These are phyloP conservation scores for Sugiyamaella neomexicana DNA, from an alignment of 1,139 yeast species.

Conservation along the genomic window DNA sequence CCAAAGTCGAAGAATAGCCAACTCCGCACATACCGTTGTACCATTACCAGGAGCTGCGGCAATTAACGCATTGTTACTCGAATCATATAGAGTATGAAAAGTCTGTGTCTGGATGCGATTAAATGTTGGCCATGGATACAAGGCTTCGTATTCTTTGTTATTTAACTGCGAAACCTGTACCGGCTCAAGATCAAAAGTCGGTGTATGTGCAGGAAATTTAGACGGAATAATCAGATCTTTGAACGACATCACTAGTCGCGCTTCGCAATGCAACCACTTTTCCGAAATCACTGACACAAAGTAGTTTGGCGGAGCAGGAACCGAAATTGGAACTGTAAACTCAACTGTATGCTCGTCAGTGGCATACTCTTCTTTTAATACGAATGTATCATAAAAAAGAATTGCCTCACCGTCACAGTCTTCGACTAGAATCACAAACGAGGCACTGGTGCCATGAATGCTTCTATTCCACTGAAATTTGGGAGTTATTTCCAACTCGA, in stretches of 20 bases:
- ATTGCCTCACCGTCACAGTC: constrained; percentile 81
- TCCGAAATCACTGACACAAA: constrained; percentile 75
- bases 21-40: constrained; percentile 67
- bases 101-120: constrained; percentile 74
- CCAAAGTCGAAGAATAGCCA: constrained; percentile 76
- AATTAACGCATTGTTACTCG: constrained; percentile 60
- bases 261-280: constrained; percentile 78
- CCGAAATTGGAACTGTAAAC: constrained; percentile 60
- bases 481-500: constrained; percentile 68
- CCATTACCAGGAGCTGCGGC: constrained; percentile 80
- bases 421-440: constrained; percentile 70
- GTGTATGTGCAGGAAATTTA: constrained; percentile 64
- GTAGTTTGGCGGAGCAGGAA: constrained; percentile 72
- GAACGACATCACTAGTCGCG: constrained; percentile 61
- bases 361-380: constrained; percentile 52
- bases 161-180: constrained; percentile 52
- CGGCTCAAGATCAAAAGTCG: constrained; percentile 52
- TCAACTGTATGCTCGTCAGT: constrained; percentile 59
- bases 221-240: constrained; percentile 61
- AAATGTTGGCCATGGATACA: constrained; percentile 52
- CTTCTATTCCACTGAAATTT: constrained; percentile 72
- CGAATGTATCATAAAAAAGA: constrained; percentile 57
- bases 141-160: constrained; percentile 46
- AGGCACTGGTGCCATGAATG: constrained; percentile 64
- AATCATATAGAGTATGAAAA: constrained; percentile 58